Base-by-base conservation (phyloP, 495 filamentous ascomycete genomes). In the Neurospora sp. region DNA sequence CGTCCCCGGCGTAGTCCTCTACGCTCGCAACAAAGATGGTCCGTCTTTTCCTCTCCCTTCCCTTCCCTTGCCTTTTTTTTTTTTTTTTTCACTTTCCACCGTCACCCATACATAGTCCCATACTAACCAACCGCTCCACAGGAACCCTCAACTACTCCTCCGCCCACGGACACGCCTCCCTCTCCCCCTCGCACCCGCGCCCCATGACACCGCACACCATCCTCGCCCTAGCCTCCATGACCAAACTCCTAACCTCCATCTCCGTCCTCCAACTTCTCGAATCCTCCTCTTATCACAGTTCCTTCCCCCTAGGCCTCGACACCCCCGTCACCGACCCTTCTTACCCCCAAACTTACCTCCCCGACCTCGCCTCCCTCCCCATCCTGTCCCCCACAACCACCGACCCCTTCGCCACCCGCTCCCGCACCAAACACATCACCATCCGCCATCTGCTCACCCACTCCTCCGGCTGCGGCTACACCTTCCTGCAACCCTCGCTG, bases 391-490 rank as follows among this genome's bases (percentile, higher is more conserved):
- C 70, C 1, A 66, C 53, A 0, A 5, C 7, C 2, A 16, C 53
- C 3, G 53, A 35, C 53, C 53, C 53, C 53, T 66, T 66, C 27
- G 53, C 53, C 14, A 66, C 53, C 2, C 5, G 53, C 5, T 16
- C 53, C 12, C 78, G 80, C 38, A 69, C 46, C 14, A 74, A 75
- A 0, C 75, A 79, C 20, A 79, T 85, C 40, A 79, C 79, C 1
- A 46, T 84, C 42, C 76, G 79, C 0, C 78, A 76, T 46, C 73
- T 85, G 11, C 74, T 85, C 0, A 82, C 81, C 8, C 83, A 85
- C 75, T 75, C 74, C 46, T 72, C 80, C 3, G 81, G 79, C 12
- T 41, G 71, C 11, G 78, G 75, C 4, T 83, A 84, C 76, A 37
- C 72, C 40, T 78, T 80, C 68, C 37, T 81, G 1, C 46, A 77